phyloP scores from a whole-genome alignment of 202 grass and related monocot species.

The Schoenoplectus tabernaemontani region DNA sequence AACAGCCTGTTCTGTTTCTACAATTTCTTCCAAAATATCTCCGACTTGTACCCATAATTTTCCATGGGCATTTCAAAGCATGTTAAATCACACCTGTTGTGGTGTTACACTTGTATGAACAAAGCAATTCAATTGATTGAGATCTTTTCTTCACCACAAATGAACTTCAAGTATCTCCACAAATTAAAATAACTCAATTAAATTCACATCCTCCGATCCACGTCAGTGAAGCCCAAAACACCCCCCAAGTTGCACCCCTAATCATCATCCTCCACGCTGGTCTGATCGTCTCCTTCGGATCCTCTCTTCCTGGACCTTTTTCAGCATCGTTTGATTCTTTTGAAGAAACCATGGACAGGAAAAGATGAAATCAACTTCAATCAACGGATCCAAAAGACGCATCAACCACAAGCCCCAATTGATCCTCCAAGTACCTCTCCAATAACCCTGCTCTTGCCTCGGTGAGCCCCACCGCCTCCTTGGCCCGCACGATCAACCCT shows the following conservation, averaged over 20 bases:
- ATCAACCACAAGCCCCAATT: constrained; percentile 23
- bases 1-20: background rate
- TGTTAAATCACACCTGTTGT: background rate
- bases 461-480: background rate
- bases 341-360: background rate
- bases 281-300: background rate
- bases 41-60: background rate
- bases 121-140: background rate
- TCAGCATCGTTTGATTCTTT: background rate
- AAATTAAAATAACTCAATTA: background rate
- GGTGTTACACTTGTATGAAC: background rate
- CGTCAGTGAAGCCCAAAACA: background rate
- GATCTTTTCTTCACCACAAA: background rate
- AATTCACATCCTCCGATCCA: background rate
- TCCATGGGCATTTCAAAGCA: background rate
- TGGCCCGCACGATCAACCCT: background rate
- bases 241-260: background rate
- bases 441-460: background rate
- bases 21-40: background rate
- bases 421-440: constrained; percentile 22
- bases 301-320: background rate
- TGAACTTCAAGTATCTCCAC: background rate
- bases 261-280: background rate
- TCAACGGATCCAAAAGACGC: background rate
- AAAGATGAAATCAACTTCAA: background rate